Base-by-base conservation (phyloP, 139 green algal genomes). In the Coelastrella sp. region DNA sequence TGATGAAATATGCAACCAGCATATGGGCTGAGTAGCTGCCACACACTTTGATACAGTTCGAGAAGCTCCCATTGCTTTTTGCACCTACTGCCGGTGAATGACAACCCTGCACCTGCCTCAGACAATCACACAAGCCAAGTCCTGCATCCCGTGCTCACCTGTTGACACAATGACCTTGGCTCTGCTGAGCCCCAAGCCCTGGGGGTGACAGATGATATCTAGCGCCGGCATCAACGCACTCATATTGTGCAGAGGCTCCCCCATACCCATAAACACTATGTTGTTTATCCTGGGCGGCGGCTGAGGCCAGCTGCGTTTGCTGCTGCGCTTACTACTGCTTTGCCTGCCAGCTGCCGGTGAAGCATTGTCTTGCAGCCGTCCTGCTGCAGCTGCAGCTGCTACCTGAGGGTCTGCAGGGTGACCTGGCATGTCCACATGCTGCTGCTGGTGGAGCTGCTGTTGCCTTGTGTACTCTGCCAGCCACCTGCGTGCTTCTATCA, bases 181-280 rank as follows among this genome's bases (percentile, higher is more conserved):
- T 5, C 54, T 80, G 54, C 61, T 81, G 8, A 91, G 65, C 4
- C 58, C 77, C 22, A 91, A 22, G 32, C 87, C 87, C 19, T 79
- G 11, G 0, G 87, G 65, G 54, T 80, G 58, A 65, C 80, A 87
- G 56, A 92, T 82, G 75, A 92, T 90, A 57, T 92, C 89, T 56
- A 90, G 75, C 3, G 89, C 83, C 3, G 83, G 74, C 75, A 90
- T 66, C 65, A 92, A 23, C 0, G 89, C 89, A 14, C 71, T 4
- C 74, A 85, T 80, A 66, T 90, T 90, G 77, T 92, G 89, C 47
- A 90, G 23, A 5, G 83, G 83, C 83, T 92, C 89, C 5, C 89
- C 89, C 93, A 96, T 95, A 56, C 93, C 96, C 97, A 99, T 99
- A 88, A 97, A 99, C 11, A 99, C 97, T 3, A 98, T 84, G 92